These are phyloP conservation scores for Pseudocercospora fuligena DNA, from an alignment of 2,329 filamentous ascomycete genomes.

Conservation along the genomic window DNA sequence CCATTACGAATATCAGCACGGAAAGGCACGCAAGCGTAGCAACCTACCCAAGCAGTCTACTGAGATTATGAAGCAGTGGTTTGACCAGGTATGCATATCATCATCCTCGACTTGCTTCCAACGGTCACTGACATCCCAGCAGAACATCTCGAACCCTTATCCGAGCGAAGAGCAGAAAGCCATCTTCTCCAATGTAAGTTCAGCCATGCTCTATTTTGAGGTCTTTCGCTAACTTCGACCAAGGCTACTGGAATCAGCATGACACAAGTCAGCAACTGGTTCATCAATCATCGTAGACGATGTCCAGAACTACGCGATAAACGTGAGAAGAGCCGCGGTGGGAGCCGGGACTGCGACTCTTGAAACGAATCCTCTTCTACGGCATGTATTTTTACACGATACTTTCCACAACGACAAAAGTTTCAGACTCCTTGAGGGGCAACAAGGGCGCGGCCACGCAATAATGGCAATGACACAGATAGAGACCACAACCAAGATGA, in stretches of 20 bases:
- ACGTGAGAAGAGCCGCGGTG: constrained; percentile 38
- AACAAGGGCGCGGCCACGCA: not conserved
- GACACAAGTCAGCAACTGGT: constrained; percentile 49
- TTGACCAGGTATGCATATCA: constrained; percentile 38
- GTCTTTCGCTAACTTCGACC: constrained; percentile 2
- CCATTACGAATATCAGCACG: constrained; percentile 44
- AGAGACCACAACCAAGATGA: not conserved
- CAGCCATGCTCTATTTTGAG: not conserved
- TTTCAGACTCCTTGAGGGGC: not conserved
- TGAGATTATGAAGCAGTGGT: constrained; percentile 48
- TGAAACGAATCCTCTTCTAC: constrained; percentile 14
- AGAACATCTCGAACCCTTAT: constrained; percentile 46
- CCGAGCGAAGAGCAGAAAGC: constrained; percentile 46
- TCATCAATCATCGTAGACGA: constrained; percentile 45
- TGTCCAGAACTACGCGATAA: constrained; percentile 45
- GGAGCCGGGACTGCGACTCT: constrained; percentile 21
- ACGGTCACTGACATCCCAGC: constrained; percentile 10
- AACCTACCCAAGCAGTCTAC: constrained; percentile 46
- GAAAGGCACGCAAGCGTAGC: constrained; percentile 44
- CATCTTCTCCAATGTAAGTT: constrained; percentile 41
- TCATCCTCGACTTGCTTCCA: not conserved
- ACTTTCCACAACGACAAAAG: not conserved
- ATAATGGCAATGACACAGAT: constrained; percentile 9
- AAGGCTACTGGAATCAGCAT: constrained; percentile 45
- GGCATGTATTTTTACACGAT: constrained; percentile 12